Base-by-base conservation (phyloP, 345 rosid species). In the Linum trigynum region DNA sequence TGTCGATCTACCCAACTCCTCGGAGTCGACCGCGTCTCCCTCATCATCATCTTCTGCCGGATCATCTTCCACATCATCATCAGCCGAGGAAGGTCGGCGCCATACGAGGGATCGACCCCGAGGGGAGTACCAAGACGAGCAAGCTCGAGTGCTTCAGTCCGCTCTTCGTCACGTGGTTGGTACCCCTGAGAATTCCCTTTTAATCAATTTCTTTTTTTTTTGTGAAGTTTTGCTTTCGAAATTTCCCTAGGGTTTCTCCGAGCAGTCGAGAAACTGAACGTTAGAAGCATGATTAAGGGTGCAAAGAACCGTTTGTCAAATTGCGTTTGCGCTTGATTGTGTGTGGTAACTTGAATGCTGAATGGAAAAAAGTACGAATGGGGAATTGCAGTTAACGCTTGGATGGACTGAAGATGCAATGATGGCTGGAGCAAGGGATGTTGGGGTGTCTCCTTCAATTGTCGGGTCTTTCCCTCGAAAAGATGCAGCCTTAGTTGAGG, bases 401-500 rank as follows among this genome's bases (percentile, higher is more conserved):
- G 99, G 99, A 67, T 88, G 99, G 99, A 76, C 80, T 41, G 95
- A 90, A 68, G 92, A 82, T 58, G 92, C 96, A 0, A 79, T 90
- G 97, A 85, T 85, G 43, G 96, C 99, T 5, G 97, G 97, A 59
- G 90, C 97, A 7, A 90, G 87, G 64, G 99, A 94, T 15, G 88
- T 79, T 65, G 95, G 86, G 59, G 70, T 88, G 32, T 94, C 99
- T 63, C 99, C 99, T 70, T 82, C 97, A 1, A 80, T 90, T 1
- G 82, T 90, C 50, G 99, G 99, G 12, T 83, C 97, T 67, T 84
- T 90, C 76, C 84, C 96, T 0, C 77, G 95, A 61, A 90, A 86
- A 79, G 97, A 87, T 76, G 96, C 96, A 39, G 87, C 89, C 2
- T 81, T 94, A 7, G 92, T 90, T 17, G 99, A 94, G 97, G 98